These are phyloP conservation scores for Durusdinium trenchii DNA, from an alignment of 73 alveolate species.

Conservation along the genomic window DNA sequence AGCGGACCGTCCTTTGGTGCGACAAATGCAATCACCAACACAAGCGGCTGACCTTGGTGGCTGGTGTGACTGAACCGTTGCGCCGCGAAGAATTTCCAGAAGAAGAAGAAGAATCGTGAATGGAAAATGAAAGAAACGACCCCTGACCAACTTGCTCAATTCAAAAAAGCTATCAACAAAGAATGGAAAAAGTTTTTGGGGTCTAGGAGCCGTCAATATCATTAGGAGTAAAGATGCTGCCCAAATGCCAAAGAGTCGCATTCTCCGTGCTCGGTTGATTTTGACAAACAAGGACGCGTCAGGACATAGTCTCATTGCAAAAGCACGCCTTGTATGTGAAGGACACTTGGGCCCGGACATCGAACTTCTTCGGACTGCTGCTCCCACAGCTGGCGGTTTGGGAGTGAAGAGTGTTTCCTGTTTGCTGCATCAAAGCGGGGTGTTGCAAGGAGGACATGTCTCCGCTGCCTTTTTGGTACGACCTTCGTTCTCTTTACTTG, in stretches of 20 bases:
- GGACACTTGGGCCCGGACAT: neutral
- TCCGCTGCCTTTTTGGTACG: neutral
- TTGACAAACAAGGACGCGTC: neutral
- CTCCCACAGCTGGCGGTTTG: neutral
- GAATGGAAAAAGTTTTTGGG: neutral
- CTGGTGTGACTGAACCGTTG: slow-evolving; percentile 19
- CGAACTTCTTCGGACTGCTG: neutral
- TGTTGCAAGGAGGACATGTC: neutral
- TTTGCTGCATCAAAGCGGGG: neutral
- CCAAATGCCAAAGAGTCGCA: neutral
- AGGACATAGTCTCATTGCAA: neutral
- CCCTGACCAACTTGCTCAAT: neutral
- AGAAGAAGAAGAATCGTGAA: neutral
- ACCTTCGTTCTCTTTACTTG: neutral
- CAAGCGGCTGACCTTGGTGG: neutral
- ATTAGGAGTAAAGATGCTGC: neutral
- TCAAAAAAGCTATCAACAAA: neutral
- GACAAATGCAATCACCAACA: neutral
- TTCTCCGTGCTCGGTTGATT: neutral
- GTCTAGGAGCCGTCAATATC: neutral
- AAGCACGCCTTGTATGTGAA: neutral
- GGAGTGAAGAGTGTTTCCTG: neutral
- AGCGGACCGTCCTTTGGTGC: neutral
- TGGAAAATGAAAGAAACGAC: neutral
- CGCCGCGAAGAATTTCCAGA: neutral